These are phyloP conservation scores for Spergularia azorica DNA, from an alignment of 179 eudicot species.

Conservation along the genomic window DNA sequence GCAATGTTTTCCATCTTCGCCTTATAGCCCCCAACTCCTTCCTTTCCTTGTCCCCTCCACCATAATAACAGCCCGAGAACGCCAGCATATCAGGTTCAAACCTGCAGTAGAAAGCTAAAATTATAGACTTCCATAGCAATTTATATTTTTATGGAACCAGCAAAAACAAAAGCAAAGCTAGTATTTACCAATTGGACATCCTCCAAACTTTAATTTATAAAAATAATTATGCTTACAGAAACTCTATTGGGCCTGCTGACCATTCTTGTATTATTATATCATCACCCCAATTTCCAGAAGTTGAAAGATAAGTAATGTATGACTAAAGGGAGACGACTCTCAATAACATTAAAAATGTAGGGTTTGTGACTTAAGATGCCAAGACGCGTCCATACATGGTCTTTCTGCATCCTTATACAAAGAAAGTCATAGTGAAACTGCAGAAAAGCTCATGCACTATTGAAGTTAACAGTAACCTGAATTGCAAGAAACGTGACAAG, in stretches of 20 bases:
- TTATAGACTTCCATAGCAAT: constrained; percentile 8
- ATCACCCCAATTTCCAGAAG: neutral
- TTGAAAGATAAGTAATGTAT: neutral
- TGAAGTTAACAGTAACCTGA: too few species aligned
- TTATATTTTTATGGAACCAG: neutral
- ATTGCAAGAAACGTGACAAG: neutral
- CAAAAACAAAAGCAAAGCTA: constrained; percentile 2
- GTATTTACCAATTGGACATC: neutral
- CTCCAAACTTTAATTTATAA: neutral
- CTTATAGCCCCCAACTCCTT: constrained; percentile 78
- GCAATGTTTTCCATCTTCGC: constrained; percentile 93
- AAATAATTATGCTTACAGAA: neutral
- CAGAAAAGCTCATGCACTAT: neutral
- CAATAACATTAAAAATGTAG: neutral
- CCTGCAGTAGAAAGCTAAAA: constrained; percentile 48
- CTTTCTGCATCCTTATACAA: neutral
- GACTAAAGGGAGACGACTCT: neutral
- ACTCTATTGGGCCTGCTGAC: neutral
- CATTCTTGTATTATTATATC: neutral
- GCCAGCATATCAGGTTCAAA: constrained; percentile 99
- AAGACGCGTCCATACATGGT: neutral
- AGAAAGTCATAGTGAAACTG: neutral
- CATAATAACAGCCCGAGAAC: constrained; percentile 98
- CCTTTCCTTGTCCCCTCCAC: constrained; percentile 95
- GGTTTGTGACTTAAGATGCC: neutral